Conservation (phyloP, 345 rosid genomes). For the Aurinia saxatilis region DNA sequence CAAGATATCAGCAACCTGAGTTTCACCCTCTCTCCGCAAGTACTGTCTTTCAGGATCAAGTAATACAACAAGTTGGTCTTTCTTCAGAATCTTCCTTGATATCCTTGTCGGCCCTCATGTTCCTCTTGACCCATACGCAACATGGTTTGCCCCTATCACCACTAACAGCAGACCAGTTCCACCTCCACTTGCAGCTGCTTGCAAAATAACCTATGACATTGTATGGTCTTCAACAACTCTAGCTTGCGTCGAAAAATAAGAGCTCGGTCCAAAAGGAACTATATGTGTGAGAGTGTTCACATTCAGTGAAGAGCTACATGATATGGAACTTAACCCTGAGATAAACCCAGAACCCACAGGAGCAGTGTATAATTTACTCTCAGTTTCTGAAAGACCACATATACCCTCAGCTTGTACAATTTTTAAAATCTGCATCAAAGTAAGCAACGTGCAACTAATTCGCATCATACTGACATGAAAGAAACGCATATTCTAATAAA, state of each 20-base stretch:
- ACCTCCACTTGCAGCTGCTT: conserved; percentile 44
- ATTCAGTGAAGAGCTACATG: conserved; percentile 52
- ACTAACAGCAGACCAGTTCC: conserved; percentile 71
- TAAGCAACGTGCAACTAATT: background rate
- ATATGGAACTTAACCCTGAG: conserved; percentile 71
- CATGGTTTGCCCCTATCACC: conserved; percentile 76
- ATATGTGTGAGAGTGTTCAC: conserved; percentile 43
- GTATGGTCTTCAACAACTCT: conserved; percentile 84
- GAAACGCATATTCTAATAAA: too few species aligned
- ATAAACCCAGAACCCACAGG: conserved; percentile 93
- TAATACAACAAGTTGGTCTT: conserved; percentile 70
- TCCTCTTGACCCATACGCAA: conserved; percentile 75
- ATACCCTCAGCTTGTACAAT: conserved; percentile 93
- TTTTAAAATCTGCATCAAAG: conserved; percentile 54
- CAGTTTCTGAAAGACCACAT: conserved; percentile 73
- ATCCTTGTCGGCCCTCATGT: conserved; percentile 85
- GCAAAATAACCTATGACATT: conserved; percentile 72
- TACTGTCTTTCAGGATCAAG: conserved; percentile 90
- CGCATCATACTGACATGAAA: too few species aligned
- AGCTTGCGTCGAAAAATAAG: conserved; percentile 79
- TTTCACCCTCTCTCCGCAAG: conserved; percentile 82
- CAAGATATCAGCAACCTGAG: conserved; percentile 81
- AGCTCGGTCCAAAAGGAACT: conserved; percentile 79
- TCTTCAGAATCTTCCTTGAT: conserved; percentile 76
- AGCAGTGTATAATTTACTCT: conserved; percentile 68